Percentiles rank a stretch among this genome's conserved stretches.
Evolutionary conservation across 73 alveolate species (phyloP).

Genomic region (Diophrys sp.): DNA sequence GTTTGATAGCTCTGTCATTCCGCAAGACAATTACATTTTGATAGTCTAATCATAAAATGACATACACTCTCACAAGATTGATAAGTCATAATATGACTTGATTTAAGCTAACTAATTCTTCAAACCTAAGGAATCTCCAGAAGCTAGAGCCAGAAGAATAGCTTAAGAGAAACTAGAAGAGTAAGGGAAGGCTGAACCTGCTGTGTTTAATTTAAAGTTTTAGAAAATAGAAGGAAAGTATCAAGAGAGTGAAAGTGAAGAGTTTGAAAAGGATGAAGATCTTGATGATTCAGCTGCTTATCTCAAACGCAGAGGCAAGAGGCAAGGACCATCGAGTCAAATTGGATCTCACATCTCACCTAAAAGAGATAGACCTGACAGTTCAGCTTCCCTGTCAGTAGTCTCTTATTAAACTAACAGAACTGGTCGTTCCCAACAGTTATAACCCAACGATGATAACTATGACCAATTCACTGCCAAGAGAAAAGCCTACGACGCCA

Average conservation of each 20-base stretch:
- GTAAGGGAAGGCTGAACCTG: not conserved
- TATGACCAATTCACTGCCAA: not conserved
- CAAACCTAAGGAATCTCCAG: not conserved
- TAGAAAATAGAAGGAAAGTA: not conserved
- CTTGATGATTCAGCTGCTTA: not conserved
- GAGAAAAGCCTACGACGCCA: not conserved
- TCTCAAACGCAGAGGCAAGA: not conserved
- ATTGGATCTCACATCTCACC: not conserved
- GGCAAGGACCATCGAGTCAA: not conserved
- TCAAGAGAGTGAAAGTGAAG: not conserved
- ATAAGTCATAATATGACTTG: not conserved
- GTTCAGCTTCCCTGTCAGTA: not conserved
- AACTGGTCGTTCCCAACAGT: not conserved
- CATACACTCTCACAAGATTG: no score
- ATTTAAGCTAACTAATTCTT: not conserved
- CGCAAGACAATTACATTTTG: no score
- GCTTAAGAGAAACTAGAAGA: not conserved
- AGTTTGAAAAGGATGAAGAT: not conserved
- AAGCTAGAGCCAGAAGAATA: not conserved
- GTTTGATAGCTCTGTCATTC: no score
- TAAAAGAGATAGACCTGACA: not conserved
- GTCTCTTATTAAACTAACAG: not conserved
- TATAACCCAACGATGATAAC: not conserved
- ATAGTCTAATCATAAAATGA: no score
- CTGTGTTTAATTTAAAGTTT: not conserved